Conservation (phyloP, 768 basidiomycete genomes). For the Termitomyces sp. region DNA sequence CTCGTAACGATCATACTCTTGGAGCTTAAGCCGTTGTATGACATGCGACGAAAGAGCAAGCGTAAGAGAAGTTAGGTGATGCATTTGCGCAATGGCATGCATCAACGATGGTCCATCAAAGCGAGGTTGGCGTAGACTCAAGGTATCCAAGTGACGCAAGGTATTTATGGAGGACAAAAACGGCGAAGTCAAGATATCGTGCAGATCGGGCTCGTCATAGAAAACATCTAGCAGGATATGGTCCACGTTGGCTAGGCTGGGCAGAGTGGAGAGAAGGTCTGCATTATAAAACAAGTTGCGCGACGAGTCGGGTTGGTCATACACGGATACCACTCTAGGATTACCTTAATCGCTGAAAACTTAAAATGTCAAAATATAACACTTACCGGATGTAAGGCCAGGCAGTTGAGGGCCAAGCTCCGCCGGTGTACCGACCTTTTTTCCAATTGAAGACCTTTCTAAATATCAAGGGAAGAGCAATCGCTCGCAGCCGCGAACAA, state of each 20-base stretch:
- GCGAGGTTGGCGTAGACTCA: not conserved
- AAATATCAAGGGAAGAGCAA: not conserved
- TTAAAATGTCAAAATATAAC: not conserved
- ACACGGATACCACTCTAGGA: not conserved
- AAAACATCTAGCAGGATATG: not conserved
- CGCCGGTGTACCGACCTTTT: not conserved
- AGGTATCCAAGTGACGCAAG: not conserved
- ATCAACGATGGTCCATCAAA: not conserved
- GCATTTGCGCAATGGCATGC: not conserved
- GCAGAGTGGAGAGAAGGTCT: not conserved
- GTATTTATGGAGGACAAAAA: not conserved
- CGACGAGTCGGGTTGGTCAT: not conserved
- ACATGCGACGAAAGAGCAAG: not conserved
- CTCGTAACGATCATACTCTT: not conserved
- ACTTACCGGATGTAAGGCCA: not conserved
- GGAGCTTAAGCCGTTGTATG: not conserved
- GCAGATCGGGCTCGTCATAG: not conserved
- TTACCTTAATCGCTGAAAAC: not conserved
- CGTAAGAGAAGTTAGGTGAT: not conserved
- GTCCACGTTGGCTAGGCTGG: not conserved
- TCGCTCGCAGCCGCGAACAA: not conserved
- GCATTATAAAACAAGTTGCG: not conserved
- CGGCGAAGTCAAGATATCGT: not conserved
- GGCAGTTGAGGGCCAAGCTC: not conserved
- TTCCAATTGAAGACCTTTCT: not conserved